These are phyloP conservation scores for Carnegiea gigantea DNA, from an alignment of 179 eudicot genomes.

Conservation along the genomic window DNA sequence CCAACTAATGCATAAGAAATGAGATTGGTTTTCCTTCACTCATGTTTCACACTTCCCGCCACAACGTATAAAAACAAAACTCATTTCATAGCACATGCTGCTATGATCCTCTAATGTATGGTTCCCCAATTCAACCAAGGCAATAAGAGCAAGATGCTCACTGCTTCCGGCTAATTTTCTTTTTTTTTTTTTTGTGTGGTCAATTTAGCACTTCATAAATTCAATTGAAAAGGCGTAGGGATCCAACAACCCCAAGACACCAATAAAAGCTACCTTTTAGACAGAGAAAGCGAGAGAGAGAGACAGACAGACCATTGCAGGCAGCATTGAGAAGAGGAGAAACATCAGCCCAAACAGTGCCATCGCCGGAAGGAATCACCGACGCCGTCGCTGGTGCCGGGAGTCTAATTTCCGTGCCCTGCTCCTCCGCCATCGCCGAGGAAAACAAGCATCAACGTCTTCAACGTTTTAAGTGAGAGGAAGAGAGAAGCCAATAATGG, in stretches of 20 bases:
- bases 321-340: constrained; percentile 62
- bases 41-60: neutral
- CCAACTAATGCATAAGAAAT: neutral
- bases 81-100: neutral
- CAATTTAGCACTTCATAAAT: neutral
- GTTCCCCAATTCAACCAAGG: neutral
- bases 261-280: neutral
- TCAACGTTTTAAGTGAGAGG: neutral
- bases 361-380: constrained; percentile 58
- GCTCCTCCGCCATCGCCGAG: constrained; percentile 20
- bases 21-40: neutral
- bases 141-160: neutral
- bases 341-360: constrained; percentile 75
- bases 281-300: constrained; percentile 19
- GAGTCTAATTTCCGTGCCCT: constrained; percentile 1
- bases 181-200: neutral
- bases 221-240: constrained; percentile 1
- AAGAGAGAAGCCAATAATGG: neutral
- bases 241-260: constrained; percentile 11
- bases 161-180: neutral
- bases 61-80: neutral
- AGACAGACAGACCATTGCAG: constrained; percentile 46
- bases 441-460: neutral
- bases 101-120: neutral
- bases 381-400: constrained; percentile 16